Conservation (phyloP, 2,329 filamentous ascomycete species). For the Metarhizium album region DNA sequence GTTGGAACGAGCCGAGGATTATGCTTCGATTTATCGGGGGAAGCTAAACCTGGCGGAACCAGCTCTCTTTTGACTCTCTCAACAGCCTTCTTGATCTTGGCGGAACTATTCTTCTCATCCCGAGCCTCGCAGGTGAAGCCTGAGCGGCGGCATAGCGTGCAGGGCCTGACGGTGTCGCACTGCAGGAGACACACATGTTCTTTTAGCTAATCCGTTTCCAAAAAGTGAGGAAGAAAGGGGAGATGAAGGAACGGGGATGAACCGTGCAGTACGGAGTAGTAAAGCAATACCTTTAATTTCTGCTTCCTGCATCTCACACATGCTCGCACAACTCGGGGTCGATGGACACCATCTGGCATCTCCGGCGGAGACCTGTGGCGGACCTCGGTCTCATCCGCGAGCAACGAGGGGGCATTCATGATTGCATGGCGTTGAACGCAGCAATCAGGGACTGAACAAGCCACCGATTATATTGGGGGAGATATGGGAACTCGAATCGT, state of each 20-base stretch:
- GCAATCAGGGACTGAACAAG: neutral
- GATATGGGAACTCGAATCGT: neutral
- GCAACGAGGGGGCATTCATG: neutral
- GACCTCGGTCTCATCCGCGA: neutral
- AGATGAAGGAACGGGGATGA: too few relatives aligned
- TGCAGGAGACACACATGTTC: neutral
- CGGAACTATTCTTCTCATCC: neutral
- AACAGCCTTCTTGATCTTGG: neutral
- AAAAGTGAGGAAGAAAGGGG: neutral
- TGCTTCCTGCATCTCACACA: constrained; percentile 5
- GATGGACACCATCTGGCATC: neutral
- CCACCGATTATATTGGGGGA: neutral
- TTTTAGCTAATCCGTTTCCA: neutral
- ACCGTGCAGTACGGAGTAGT: too few relatives aligned
- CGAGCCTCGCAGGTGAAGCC: constrained; percentile 3
- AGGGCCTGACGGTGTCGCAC: constrained; percentile 3
- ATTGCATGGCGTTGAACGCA: neutral
- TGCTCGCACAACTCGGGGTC: constrained; percentile 1
- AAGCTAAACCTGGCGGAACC: neutral
- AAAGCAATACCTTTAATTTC: constrained; percentile 1
- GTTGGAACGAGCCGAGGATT: neutral
- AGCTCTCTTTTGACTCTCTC: neutral
- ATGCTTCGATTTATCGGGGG: neutral
- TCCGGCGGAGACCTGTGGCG: constrained; percentile 1
- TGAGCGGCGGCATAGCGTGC: constrained; percentile 3